Conservation (phyloP, 2,329 filamentous ascomycete genomes). For the Fusarium marasasianum region DNA sequence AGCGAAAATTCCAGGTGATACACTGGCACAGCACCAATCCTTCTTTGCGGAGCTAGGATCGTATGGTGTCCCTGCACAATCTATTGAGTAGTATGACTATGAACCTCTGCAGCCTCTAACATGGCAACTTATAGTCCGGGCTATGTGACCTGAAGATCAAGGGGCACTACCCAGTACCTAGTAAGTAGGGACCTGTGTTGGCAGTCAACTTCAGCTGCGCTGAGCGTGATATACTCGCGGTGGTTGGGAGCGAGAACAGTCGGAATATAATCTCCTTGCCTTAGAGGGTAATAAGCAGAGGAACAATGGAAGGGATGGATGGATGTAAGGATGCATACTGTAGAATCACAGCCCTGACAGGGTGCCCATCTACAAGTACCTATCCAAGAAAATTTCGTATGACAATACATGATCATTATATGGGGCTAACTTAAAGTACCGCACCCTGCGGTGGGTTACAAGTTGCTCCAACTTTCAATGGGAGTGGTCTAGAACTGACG, state of each 20-base stretch:
- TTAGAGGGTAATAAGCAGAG: constrained; percentile 10
- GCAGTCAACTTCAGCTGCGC: constrained; percentile 6
- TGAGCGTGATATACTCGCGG: background rate
- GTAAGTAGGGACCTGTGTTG: background rate
- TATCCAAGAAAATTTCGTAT: constrained; percentile 48
- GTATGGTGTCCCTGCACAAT: constrained; percentile 32
- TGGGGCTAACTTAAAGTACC: constrained; percentile 44
- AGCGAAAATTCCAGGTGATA: constrained; percentile 32
- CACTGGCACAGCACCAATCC: constrained; percentile 26
- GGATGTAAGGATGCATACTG: constrained; percentile 14
- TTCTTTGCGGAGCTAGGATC: constrained; percentile 31
- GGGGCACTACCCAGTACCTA: background rate
- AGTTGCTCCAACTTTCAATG: constrained; percentile 31
- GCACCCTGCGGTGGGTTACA: constrained; percentile 31
- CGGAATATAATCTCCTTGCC: constrained; percentile 14
- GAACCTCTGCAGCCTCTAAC: background rate
- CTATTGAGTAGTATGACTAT: constrained; percentile 15
- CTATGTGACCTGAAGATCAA: constrained; percentile 5
- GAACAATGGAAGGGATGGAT: constrained; percentile 11
- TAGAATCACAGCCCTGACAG: constrained; percentile 12
- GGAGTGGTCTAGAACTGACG: constrained; percentile 40
- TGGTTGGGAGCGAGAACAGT: constrained; percentile 11
- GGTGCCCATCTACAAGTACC: constrained; percentile 46
- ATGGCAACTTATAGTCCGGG: constrained; percentile 13
- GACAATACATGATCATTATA: constrained; percentile 50